Base-by-base conservation (phyloP, 2,329 filamentous ascomycete species). In the Periconia sp. region DNA sequence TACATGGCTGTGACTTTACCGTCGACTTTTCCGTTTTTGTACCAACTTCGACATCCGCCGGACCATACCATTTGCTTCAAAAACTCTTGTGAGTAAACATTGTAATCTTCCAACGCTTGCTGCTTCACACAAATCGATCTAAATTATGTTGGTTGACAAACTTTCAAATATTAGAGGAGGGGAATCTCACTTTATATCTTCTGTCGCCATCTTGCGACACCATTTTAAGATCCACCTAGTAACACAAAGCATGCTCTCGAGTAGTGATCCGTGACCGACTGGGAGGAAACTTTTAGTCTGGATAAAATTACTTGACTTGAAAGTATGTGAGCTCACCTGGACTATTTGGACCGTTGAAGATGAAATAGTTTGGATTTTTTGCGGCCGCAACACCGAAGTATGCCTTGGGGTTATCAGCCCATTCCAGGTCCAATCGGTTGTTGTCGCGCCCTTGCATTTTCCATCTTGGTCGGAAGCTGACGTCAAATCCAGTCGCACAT, bases 41-140 rank as follows among this genome's bases (percentile, higher is more conserved):
- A 52, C 46, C 50, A 52, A 31, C 41, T 46, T 17, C 42, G 34
- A 31, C 45, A 52, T 9, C 28, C 36, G 4, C 36, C 45, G 10
- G n/a, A 38, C 31, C 34, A 46, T 16, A 52, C 34, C 23, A 47
- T 28, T 6, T 29, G 24, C 23, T 47, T 19, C 39, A 50, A 42
- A 8, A 46, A 21, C 26, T 49, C 31, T 21, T 50, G 34, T 2
- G 29, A 25, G 30, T 50, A 46, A 3, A 10, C 17, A 18, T 46
- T 36, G 34, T 46, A 34, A 22, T 47, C 28, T 11, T 47, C 40
- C 1, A 36, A 39, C 2, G 36, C 43, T 18, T 32, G 13, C 3
- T 3, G 2, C 5, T 28, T 38, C 9, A n/a, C n/a, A n/a, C n/a
- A n/a, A n/a, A n/a, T n/a, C n/a, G n/a, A n/a, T n/a, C n/a, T n/a